Percentiles rank a stretch among this genome's conserved stretches.
Conservation (phyloP, 2,329 filamentous ascomycete genomes). For the Claviceps sp. region DNA sequence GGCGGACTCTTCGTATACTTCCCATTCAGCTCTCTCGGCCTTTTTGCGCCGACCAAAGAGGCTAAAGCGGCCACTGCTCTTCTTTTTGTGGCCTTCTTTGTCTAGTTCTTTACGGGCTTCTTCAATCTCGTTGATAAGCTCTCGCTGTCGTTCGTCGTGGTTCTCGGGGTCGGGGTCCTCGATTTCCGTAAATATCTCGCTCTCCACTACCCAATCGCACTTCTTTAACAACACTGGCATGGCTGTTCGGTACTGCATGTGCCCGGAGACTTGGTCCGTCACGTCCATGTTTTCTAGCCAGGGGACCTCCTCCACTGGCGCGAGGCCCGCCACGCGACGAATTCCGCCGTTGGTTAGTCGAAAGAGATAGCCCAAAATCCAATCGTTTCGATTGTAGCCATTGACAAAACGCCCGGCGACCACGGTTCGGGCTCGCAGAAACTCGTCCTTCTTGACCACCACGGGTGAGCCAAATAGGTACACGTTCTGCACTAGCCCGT, state of each 20-base stretch:
- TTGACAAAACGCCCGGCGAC: conserved; percentile 91
- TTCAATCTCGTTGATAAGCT: conserved; percentile 93
- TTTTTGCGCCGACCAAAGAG: conserved; percentile 78
- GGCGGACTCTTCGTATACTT: conserved; percentile 68
- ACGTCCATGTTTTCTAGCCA: conserved; percentile 84
- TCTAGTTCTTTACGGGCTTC: conserved; percentile 82
- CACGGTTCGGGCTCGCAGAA: conserved; percentile 64
- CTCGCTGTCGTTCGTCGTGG: conserved; percentile 72
- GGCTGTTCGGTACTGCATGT: conserved; percentile 90
- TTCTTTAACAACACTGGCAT: conserved; percentile 82
- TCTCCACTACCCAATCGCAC: conserved; percentile 83
- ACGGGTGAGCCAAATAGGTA: conserved; percentile 89
- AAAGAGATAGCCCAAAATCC: conserved; percentile 95
- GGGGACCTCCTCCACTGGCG: conserved; percentile 58
- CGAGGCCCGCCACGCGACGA: conserved; percentile 73
- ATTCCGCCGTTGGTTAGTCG: conserved; percentile 87
- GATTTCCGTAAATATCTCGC: conserved; percentile 90
- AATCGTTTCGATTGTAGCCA: conserved; percentile 87
- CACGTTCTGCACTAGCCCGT: conserved; percentile 84
- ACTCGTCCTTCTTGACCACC: conserved; percentile 86
- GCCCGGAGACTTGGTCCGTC: conserved; percentile 72
- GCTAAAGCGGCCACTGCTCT: conserved; percentile 45
- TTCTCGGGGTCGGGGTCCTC: conserved; percentile 96
- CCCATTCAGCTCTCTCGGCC: conserved; percentile 76
- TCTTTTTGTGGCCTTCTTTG: conserved; percentile 61